Base-by-base conservation (phyloP, 2,329 filamentous ascomycete genomes). In the Cryphonectria carpinicola region DNA sequence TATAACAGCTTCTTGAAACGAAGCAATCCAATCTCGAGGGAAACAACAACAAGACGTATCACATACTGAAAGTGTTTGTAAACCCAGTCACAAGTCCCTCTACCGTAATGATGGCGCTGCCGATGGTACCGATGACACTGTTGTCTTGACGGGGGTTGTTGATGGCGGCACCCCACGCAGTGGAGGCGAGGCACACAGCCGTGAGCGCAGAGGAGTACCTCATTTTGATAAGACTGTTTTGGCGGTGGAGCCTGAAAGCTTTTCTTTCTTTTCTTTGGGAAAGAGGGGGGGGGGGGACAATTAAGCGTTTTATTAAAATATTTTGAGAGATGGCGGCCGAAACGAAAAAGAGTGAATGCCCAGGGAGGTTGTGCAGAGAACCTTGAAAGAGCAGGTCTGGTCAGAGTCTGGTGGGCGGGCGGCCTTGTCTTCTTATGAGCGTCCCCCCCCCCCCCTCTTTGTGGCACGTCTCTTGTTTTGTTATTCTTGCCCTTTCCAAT, bases 131-230 rank as follows among this genome's bases (percentile, higher is more conserved):
- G 19, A 61, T 19, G 41, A 52, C 28, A 7, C 28, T 43, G 17
- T 39, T 43, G 39, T 49, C 62, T 19, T 65, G 62, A 10, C 62
- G 41, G 22, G 58, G 32, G 10, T 63, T n/a, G 62, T 10, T 25
- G 35, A 52, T 52, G 39, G 43, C 62, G 25, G 62, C 61, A 41
- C 35, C 43, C 62, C 41, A 65, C 19, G 17, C 28, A 43, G 11
- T 35, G 43, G 43, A 65, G 41, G 62, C 14, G 43, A 65, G 43
- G 43, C 62, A 65, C 39, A 52, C 7, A 43, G 62, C 62, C 43
- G 62, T 65, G 62, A 41, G 22, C 25, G 43, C 62, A 25, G 49
- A 28, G 10, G 43, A 65, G 62, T 35, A 52, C 28, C 49, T 65
- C 62, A 65, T 65, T 1, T 46, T 46, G 7, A 43, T n/a, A 46